A percentile compares a stretch with the other conserved stretches of the same genome.
Conservation (phyloP, 2,329 filamentous ascomycete species). For the Periconia sp. region DNA sequence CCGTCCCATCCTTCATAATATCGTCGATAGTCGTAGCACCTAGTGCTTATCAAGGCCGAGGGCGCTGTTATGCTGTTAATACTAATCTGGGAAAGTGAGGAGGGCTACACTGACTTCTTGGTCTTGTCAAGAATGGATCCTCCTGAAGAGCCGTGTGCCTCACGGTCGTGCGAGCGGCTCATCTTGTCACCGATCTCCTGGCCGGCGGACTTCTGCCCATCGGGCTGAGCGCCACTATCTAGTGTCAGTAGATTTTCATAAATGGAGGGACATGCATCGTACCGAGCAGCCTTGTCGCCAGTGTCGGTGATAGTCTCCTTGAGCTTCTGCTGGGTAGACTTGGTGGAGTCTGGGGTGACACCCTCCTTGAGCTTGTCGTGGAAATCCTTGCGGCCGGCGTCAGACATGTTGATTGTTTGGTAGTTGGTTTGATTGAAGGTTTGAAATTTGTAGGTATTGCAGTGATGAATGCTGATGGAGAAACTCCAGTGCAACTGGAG, state of each 20-base stretch:
- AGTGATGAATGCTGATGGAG: constrained; percentile 24
- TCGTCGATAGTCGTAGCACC: no score
- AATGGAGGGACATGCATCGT: constrained; percentile 23
- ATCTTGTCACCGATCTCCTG: constrained; percentile 56
- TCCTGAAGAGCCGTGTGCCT: constrained; percentile 45
- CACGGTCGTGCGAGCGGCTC: constrained; percentile 46
- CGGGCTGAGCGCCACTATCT: constrained; percentile 56
- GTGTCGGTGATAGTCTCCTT: constrained; percentile 63
- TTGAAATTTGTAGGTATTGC: constrained; percentile 23
- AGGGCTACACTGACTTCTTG: no score
- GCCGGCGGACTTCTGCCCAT: constrained; percentile 60
- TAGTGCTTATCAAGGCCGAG: no score
- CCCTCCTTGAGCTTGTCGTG: constrained; percentile 62
- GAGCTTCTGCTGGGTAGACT: constrained; percentile 66
- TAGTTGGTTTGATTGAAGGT: constrained; percentile 27
- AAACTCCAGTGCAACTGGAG: constrained; percentile 6
- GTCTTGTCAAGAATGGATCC: constrained; percentile 53
- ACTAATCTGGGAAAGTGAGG: no score
- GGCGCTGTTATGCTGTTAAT: no score
- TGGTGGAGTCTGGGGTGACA: constrained; percentile 64
- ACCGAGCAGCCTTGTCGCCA: constrained; percentile 61
- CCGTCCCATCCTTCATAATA: no score
- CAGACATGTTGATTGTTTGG: constrained; percentile 60
- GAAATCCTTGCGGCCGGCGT: constrained; percentile 67
- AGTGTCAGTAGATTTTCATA: constrained; percentile 32